phyloP scores from a whole-genome alignment of 2,329 filamentous ascomycete species.

The Colletotrichum sp. region DNA sequence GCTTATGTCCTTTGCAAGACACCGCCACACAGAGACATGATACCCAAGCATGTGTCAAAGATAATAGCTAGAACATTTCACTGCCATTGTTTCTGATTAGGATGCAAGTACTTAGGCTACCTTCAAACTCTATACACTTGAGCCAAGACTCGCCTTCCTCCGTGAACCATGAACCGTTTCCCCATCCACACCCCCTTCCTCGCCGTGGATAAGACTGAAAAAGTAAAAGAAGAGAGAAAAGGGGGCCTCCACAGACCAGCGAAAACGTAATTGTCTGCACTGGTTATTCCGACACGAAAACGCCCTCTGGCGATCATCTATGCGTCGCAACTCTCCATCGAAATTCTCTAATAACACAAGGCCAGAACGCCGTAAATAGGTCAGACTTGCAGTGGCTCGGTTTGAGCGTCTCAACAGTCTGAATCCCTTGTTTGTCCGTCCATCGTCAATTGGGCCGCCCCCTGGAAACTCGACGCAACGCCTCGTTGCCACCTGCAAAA shows the following conservation, averaged over 20 bases:
- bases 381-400: background rate
- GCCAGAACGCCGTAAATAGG: slow-evolving; percentile 14
- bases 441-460: slow-evolving; percentile 1
- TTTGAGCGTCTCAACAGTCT: background rate
- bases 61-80: background rate
- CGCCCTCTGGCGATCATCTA: slow-evolving; percentile 14
- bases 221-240: background rate
- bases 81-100: background rate
- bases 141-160: slow-evolving; percentile 1
- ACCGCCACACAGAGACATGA: background rate
- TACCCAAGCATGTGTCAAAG: background rate
- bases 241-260: background rate
- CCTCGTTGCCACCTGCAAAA: background rate
- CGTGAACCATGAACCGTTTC: background rate
- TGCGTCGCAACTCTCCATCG: background rate
- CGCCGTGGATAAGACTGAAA: background rate
- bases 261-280: background rate
- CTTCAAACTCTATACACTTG: slow-evolving; percentile 12
- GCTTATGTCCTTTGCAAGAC: background rate
- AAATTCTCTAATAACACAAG: slow-evolving; percentile 17
- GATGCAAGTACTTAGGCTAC: slow-evolving; percentile 9
- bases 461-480: background rate
- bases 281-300: background rate
- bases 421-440: background rate
- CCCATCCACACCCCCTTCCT: background rate